Evolutionary conservation across 768 basidiomycete species (phyloP).

Genomic region (Rhodotorula diobovata): DNA sequence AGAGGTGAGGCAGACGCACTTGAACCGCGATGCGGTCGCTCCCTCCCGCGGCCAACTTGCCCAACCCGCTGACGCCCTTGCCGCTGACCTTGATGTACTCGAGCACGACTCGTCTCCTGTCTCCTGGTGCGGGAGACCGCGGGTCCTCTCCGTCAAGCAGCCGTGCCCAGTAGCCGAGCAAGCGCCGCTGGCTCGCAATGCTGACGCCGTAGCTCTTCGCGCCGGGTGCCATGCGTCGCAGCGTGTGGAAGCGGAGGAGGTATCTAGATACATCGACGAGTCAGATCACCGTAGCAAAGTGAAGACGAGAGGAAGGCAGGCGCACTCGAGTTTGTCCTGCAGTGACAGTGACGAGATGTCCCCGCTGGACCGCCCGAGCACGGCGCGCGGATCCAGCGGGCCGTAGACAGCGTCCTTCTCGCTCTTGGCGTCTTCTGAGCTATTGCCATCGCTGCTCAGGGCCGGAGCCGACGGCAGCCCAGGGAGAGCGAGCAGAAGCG

Average conservation of each 20-base stretch:
- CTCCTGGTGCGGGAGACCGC: conserved; percentile 52
- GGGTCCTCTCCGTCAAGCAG: conserved; percentile 33
- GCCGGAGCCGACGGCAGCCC: conserved; percentile 54
- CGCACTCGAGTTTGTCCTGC: conserved; percentile 53
- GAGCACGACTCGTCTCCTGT: conserved; percentile 36
- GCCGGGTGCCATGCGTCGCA: conserved; percentile 16
- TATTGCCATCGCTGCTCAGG: conserved; percentile 24
- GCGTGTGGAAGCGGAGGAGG: conserved; percentile 30
- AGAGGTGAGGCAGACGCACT: conserved; percentile 24
- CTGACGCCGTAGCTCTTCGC: conserved; percentile 29
- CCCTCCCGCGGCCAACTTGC: conserved; percentile 40
- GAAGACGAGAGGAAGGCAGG: background rate
- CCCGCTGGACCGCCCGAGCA: conserved; percentile 4
- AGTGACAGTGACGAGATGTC: conserved; percentile 51
- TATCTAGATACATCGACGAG: background rate
- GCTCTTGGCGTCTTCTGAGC: conserved; percentile 50
- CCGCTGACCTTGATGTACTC: conserved; percentile 43
- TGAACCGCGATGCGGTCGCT: conserved; percentile 23
- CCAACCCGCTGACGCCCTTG: conserved; percentile 41
- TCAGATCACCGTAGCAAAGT: background rate
- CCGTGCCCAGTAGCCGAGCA: conserved; percentile 65
- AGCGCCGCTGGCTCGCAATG: conserved; percentile 75
- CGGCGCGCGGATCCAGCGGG: conserved; percentile 48
- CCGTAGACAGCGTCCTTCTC: conserved; percentile 55
- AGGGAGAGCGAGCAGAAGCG: conserved; percentile 66